A percentile compares a stretch with the other conserved stretches of the same genome.
These are phyloP conservation scores for Hyphopichia khmerensis DNA, from an alignment of 1,139 yeast species.

Conservation along the genomic window DNA sequence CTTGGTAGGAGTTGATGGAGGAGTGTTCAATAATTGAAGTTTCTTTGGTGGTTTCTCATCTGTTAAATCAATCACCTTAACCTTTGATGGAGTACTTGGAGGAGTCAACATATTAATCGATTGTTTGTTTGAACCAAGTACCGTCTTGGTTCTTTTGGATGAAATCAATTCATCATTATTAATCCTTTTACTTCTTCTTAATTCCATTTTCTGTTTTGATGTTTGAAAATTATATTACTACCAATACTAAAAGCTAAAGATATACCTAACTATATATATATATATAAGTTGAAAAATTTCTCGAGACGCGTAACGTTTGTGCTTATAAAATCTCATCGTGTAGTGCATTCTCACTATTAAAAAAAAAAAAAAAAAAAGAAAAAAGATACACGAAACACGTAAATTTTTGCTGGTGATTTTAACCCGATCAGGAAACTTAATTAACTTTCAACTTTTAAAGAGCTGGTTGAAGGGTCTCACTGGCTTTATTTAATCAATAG, in stretches of 20 bases:
- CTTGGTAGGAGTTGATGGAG: slow-evolving; percentile 24
- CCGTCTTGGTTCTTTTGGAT: not conserved
- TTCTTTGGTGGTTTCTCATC: slow-evolving; percentile 1
- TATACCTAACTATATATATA: not conserved
- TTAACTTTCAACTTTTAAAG: not conserved
- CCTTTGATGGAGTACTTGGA: slow-evolving; percentile 2
- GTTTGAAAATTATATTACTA: not conserved
- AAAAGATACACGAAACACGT: not conserved
- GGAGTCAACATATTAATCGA: slow-evolving; percentile 1
- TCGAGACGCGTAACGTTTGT: not conserved
- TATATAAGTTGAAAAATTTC: not conserved
- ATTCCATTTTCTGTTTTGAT: slow-evolving; percentile 1
- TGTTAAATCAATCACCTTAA: not conserved
- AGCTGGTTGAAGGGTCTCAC: no score
- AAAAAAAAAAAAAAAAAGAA: no score
- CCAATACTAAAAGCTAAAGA: not conserved
- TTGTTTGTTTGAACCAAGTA: not conserved
- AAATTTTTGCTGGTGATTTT: not conserved
- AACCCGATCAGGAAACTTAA: not conserved
- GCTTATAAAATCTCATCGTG: no score
- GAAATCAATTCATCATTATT: not conserved
- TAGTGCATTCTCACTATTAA: no score
- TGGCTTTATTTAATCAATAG: no score
- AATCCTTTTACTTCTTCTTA: slow-evolving; percentile 3
- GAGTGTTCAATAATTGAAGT: slow-evolving; percentile 11